Percentiles rank a stretch among this genome's conserved stretches.
Evolutionary conservation across 768 basidiomycete species (phyloP).

Genomic region (Bullera alba): DNA sequence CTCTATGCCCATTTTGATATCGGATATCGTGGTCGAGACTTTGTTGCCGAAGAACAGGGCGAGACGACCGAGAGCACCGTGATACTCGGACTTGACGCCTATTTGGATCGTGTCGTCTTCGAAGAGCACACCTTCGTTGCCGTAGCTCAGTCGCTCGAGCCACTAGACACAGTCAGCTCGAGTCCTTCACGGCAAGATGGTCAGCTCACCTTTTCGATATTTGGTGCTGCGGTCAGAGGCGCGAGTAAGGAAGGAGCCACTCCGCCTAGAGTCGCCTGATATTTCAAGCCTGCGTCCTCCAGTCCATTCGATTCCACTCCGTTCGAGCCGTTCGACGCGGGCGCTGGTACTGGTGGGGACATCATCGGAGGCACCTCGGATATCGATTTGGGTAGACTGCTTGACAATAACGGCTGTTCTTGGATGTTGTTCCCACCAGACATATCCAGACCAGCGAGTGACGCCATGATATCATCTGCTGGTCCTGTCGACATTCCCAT

Average conservation of each 20-base stretch:
- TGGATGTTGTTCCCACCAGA: constrained; percentile 32
- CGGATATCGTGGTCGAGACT: constrained; percentile 74
- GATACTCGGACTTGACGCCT: constrained; percentile 92
- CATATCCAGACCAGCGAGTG: constrained; percentile 73
- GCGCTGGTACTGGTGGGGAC: background rate
- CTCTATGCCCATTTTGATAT: constrained; percentile 74
- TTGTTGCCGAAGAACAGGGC: constrained; percentile 97
- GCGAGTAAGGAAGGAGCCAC: constrained; percentile 45
- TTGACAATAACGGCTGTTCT: constrained; percentile 32
- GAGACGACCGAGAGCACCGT: constrained; percentile 85
- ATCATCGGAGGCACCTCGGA: background rate
- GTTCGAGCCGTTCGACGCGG: constrained; percentile 5
- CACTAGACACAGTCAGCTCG: constrained; percentile 47
- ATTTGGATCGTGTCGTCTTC: constrained; percentile 94
- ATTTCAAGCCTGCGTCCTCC: background rate
- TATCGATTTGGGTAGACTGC: background rate
- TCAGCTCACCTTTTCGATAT: constrained; percentile 59
- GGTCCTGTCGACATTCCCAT: constrained; percentile 42
- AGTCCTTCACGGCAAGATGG: background rate
- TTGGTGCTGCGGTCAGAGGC: constrained; percentile 56
- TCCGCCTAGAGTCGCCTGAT: constrained; percentile 29
- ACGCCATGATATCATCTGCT: constrained; percentile 59
- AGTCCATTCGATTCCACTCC: constrained; percentile 2
- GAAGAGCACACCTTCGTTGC: constrained; percentile 79
- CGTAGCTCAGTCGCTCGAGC: constrained; percentile 76